phyloP scores from a whole-genome alignment of 208 protist species.

The Endotrypanum monterogeii region DNA sequence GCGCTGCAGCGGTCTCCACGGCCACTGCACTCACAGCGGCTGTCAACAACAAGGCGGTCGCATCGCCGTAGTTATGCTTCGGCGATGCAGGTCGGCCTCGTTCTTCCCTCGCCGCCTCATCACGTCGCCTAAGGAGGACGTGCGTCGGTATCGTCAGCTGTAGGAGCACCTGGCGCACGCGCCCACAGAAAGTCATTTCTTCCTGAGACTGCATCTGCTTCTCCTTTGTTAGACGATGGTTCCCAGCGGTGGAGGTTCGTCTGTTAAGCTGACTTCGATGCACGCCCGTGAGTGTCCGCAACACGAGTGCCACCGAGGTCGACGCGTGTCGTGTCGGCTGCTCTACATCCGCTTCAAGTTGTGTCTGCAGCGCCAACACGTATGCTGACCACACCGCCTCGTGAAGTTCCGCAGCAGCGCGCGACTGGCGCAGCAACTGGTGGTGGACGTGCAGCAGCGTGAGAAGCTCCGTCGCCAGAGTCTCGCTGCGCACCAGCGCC shows the following conservation, averaged over 20 bases:
- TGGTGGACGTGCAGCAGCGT: slow-evolving; percentile 24
- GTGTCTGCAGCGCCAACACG: slow-evolving; percentile 8
- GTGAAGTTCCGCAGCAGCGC: not conserved
- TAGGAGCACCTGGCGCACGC: slow-evolving; percentile 14
- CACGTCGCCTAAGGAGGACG: not conserved
- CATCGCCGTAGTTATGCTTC: not conserved
- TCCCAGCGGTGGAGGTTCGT: not conserved
- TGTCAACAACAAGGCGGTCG: slow-evolving; percentile 18
- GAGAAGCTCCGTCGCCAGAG: slow-evolving; percentile 10
- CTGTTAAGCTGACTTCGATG: slow-evolving; percentile 15
- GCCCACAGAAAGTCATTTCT: slow-evolving; percentile 3
- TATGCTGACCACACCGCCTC: slow-evolving; percentile 9
- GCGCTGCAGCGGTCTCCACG: slow-evolving; percentile 15
- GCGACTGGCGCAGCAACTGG: not conserved
- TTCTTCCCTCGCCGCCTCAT: not conserved
- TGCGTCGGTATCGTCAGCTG: slow-evolving; percentile 8
- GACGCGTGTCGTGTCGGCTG: not conserved
- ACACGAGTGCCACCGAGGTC: slow-evolving; percentile 8
- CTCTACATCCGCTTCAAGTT: slow-evolving; percentile 2
- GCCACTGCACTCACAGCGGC: slow-evolving; percentile 22
- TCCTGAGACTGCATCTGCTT: slow-evolving; percentile 1
- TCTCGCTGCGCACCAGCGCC: not conserved
- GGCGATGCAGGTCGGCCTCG: not conserved
- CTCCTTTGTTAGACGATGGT: not conserved
- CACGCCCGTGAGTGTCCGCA: slow-evolving; percentile 17